A percentile compares a stretch with the other conserved stretches of the same genome.
phyloP scores from a whole-genome alignment of 768 basidiomycete species.

The Amanita brunnescens region DNA sequence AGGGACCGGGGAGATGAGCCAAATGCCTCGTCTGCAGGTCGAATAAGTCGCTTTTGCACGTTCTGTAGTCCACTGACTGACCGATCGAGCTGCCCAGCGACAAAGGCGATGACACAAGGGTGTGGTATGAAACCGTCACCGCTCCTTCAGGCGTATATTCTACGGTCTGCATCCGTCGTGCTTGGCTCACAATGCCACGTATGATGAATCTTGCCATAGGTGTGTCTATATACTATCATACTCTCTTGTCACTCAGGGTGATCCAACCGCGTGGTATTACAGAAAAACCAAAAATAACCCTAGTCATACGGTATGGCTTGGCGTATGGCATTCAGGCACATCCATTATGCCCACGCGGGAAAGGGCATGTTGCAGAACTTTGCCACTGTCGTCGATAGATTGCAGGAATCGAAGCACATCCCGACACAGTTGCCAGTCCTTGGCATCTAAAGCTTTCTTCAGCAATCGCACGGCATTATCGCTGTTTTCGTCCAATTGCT shows the following conservation, averaged over 20 bases:
- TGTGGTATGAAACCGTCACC: conserved; percentile 54
- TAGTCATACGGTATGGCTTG: background rate
- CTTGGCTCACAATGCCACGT: conserved; percentile 10
- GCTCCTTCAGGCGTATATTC: conserved; percentile 38
- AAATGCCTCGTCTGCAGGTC: conserved; percentile 63
- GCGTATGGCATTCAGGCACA: background rate
- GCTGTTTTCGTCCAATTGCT: conserved; percentile 75
- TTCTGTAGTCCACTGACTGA: conserved; percentile 16
- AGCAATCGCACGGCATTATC: conserved; percentile 78
- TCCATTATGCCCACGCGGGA: conserved; percentile 24
- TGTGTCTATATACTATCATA: background rate
- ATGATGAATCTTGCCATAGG: conserved; percentile 17
- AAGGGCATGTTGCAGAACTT: conserved; percentile 55
- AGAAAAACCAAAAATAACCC: background rate
- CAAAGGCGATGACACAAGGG: conserved; percentile 43
- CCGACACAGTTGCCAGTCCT: conserved; percentile 87
- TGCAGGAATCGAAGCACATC: conserved; percentile 89
- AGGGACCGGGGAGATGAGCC: conserved; percentile 69
- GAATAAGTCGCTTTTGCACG: conserved; percentile 1
- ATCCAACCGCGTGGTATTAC: background rate
- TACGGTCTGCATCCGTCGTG: conserved; percentile 18
- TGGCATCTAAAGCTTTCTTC: conserved; percentile 60
- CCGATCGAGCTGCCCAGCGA: conserved; percentile 56
- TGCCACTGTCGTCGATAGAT: conserved; percentile 84
- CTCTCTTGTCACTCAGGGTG: too few relatives aligned